Evolutionary conservation across 108 stramenopile genomes (phyloP).

Genomic region (Hondaea fermentalgiana): DNA sequence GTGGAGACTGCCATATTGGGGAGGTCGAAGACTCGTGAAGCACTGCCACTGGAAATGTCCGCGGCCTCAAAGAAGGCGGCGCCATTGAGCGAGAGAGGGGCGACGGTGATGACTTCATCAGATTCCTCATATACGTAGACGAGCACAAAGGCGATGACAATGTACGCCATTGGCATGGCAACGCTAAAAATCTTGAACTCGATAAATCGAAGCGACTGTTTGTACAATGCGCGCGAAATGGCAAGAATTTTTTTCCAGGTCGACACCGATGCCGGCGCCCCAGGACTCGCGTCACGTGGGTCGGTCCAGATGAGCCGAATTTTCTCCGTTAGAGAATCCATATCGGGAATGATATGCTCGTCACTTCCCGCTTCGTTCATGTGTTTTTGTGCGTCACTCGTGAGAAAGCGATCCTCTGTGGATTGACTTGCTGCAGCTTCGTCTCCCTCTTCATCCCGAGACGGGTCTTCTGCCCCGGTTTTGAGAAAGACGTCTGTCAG

Average conservation of each 20-base stretch:
- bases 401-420: neutral
- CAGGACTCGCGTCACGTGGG: neutral
- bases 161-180: neutral
- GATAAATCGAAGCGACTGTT: neutral
- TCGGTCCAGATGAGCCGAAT: neutral
- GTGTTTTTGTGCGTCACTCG: neutral
- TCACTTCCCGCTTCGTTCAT: neutral
- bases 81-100: neutral
- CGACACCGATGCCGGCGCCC: neutral
- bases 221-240: neutral
- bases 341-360: neutral
- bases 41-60: neutral
- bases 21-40: neutral
- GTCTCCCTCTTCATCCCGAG: neutral
- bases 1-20: neutral
- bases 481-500: slow-evolving; percentile 43
- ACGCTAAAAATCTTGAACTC: neutral
- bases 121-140: neutral
- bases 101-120: neutral
- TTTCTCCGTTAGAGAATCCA: neutral
- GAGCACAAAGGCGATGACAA: neutral
- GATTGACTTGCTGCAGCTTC: neutral
- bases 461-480: slow-evolving; percentile 34
- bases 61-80: neutral
- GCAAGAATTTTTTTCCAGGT: neutral